phyloP scores from a whole-genome alignment of 2,329 filamentous ascomycete genomes.

The Colletotrichum euphorbiae region DNA sequence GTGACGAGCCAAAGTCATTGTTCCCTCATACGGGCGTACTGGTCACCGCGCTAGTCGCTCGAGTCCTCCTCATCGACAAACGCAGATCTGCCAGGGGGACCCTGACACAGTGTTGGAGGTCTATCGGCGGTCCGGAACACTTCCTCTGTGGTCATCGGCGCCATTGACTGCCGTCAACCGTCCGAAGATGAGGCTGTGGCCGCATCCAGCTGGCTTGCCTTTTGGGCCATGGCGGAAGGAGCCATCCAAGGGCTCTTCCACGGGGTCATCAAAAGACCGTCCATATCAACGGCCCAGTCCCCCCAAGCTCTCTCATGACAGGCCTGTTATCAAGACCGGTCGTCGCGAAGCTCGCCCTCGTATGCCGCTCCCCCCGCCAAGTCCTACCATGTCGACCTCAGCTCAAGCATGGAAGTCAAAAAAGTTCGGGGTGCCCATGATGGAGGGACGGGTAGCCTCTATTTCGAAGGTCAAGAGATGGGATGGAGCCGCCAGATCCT shows the following conservation, averaged over 20 bases:
- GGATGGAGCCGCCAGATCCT: conserved; percentile 61
- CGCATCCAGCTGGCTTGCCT: conserved; percentile 20
- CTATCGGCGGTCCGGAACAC: conserved; percentile 22
- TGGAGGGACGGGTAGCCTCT: conserved; percentile 44
- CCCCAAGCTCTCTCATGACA: conserved; percentile 14
- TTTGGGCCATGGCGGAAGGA: conserved; percentile 19
- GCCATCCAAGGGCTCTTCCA: neutral
- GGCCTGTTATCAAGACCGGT: conserved; percentile 10
- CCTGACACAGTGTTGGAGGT: neutral
- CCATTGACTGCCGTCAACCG: conserved; percentile 6
- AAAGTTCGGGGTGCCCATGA: conserved; percentile 46
- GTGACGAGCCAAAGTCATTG: conserved; percentile 25
- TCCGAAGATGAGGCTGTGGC: conserved; percentile 9
- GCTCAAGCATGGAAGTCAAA: conserved; percentile 49
- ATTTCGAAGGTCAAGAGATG: conserved; percentile 58
- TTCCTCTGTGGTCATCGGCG: conserved; percentile 28
- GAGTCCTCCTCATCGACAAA: conserved; percentile 18
- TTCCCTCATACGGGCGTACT: conserved; percentile 29
- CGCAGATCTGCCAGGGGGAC: conserved; percentile 11
- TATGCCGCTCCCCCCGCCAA: conserved; percentile 39
- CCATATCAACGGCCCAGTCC: conserved; percentile 31
- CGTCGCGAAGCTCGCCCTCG: conserved; percentile 38
- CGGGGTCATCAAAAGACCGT: neutral
- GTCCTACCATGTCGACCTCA: conserved; percentile 23
- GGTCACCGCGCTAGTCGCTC: conserved; percentile 4